Evolutionary conservation across 345 rosid species (phyloP).

Genomic region (Hibiscus trionum): DNA sequence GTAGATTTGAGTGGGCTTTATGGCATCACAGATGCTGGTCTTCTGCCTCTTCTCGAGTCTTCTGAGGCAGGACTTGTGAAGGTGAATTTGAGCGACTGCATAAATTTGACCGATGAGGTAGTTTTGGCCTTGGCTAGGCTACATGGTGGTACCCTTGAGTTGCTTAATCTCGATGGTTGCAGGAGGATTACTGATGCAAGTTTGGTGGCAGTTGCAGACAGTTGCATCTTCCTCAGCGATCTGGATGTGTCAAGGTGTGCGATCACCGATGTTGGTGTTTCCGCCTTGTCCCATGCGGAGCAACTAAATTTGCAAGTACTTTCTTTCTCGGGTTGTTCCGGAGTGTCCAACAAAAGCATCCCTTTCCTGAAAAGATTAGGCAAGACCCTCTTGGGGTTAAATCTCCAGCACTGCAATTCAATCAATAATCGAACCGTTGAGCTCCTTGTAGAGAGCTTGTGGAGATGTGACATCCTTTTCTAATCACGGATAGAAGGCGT

Average conservation of each 20-base stretch:
- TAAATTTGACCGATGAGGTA: slow-evolving; percentile 49
- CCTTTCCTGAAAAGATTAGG: slow-evolving; percentile 39
- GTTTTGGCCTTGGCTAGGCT: slow-evolving; percentile 36
- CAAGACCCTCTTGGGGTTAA: slow-evolving; percentile 47
- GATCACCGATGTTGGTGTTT: slow-evolving; percentile 43
- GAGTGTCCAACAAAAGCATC: slow-evolving; percentile 42
- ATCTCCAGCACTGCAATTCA: slow-evolving; percentile 55
- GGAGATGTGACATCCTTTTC: slow-evolving; percentile 71
- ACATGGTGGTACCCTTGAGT: slow-evolving; percentile 55
- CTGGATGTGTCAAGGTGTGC: slow-evolving; percentile 58
- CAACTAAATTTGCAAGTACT: slow-evolving; percentile 49
- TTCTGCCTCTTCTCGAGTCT: slow-evolving; percentile 42
- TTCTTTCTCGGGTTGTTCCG: slow-evolving; percentile 50
- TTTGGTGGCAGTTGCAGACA: slow-evolving; percentile 43
- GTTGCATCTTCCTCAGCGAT: slow-evolving; percentile 45
- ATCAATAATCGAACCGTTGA: slow-evolving; percentile 39
- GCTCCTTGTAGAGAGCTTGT: slow-evolving; percentile 40
- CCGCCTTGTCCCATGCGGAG: slow-evolving; percentile 34
- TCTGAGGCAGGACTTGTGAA: slow-evolving; percentile 50
- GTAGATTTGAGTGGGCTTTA: slow-evolving; percentile 47
- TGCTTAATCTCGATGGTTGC: slow-evolving; percentile 59
- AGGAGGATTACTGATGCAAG: slow-evolving; percentile 60
- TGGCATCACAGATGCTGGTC: slow-evolving; percentile 54
- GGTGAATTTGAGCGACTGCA: slow-evolving; percentile 53
- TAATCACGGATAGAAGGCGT: slow-evolving; percentile 12